These are phyloP conservation scores for Hypoxylon sp. DNA, from an alignment of 2,329 filamentous ascomycete species.

Conservation along the genomic window DNA sequence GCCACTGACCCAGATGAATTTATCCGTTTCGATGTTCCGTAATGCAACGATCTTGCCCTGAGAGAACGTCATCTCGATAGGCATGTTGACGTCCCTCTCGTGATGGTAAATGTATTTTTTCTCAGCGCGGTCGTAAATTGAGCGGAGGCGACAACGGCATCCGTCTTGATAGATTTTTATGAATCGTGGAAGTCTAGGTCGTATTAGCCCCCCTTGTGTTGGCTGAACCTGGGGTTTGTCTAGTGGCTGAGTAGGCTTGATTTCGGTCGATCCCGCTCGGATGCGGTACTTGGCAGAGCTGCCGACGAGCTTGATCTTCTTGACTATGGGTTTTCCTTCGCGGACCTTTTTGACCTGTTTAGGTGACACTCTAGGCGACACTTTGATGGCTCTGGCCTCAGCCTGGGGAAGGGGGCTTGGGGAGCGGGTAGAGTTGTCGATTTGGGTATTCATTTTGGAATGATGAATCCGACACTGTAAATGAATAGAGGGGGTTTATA, in stretches of 20 bases:
- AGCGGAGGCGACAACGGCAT: constrained; percentile 4
- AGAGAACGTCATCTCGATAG: constrained; percentile 9
- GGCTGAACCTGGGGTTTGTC: background rate
- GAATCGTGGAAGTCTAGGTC: background rate
- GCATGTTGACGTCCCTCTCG: constrained; percentile 13
- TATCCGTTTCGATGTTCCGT: background rate
- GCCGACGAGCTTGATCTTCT: background rate
- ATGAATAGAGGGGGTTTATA: background rate
- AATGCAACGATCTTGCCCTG: constrained; percentile 5
- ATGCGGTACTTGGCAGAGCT: no score
- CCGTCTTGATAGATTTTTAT: constrained; percentile 21
- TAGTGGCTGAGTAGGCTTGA: background rate
- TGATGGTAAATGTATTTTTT: constrained; percentile 16
- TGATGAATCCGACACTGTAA: background rate
- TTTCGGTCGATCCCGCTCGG: background rate
- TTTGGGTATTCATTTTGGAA: background rate
- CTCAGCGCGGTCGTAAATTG: constrained; percentile 6
- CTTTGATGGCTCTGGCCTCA: background rate
- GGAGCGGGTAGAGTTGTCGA: background rate
- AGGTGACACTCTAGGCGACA: background rate
- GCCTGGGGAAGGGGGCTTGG: background rate
- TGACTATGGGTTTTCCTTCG: background rate
- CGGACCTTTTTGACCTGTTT: background rate
- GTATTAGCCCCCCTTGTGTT: background rate
- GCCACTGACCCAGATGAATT: background rate